These are phyloP conservation scores for Chenopodium berlandieri DNA, from an alignment of 148 eudicot genomes.

Conservation along the genomic window DNA sequence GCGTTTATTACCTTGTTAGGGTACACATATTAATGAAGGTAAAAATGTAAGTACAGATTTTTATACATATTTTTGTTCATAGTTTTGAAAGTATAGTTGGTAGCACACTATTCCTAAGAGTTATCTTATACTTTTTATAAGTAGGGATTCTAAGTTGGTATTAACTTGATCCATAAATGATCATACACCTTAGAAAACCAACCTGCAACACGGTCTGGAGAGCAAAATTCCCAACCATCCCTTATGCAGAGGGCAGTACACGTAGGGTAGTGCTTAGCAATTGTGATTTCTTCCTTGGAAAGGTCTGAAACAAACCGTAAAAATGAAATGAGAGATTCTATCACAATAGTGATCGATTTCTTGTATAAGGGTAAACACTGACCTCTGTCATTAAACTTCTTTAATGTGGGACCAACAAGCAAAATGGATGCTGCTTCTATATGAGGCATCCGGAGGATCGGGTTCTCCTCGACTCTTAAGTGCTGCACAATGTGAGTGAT, in stretches of 20 bases:
- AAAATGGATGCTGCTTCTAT: constrained; percentile 91
- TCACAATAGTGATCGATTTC: neutral
- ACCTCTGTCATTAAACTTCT: constrained; percentile 95
- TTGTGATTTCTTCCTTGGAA: constrained; percentile 64
- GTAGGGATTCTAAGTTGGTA: no score
- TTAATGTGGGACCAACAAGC: constrained; percentile 90
- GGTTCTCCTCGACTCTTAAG: constrained; percentile 93
- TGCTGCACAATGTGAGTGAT: constrained; percentile 61
- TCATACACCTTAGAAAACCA: constrained; percentile 32
- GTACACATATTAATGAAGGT: no score
- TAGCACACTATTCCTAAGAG: no score
- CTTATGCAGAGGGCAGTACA: constrained; percentile 75
- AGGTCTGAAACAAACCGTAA: constrained; percentile 56
- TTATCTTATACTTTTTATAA: no score
- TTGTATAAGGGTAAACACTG: constrained; percentile 12
- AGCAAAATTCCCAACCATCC: constrained; percentile 94
- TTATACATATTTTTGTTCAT: no score
- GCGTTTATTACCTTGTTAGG: no score
- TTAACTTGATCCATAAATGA: neutral
- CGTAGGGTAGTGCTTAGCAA: constrained; percentile 82
- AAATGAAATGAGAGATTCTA: constrained; percentile 20
- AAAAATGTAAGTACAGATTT: no score
- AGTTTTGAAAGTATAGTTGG: no score
- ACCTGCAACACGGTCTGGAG: constrained; percentile 80
- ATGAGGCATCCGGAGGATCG: constrained; percentile 90